Conservation (phyloP, 805 yeast genomes). For the Saccharomyces jurei region DNA sequence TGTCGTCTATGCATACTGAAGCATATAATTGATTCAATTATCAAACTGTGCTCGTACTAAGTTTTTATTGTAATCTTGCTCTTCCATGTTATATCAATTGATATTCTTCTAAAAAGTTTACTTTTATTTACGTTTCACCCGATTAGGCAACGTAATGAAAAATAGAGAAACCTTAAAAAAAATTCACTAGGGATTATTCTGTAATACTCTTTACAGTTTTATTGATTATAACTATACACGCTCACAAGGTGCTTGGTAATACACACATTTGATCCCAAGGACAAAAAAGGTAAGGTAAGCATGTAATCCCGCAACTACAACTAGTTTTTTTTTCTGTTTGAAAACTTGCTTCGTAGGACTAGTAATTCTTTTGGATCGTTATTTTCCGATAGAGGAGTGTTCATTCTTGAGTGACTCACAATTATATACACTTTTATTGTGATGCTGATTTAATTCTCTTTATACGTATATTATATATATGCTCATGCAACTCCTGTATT, state of each 20-base stretch:
- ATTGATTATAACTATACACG: background rate
- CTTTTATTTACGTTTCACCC: background rate
- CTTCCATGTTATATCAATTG: background rate
- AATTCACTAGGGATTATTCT: background rate
- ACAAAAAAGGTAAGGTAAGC: background rate
- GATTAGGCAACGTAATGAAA: background rate
- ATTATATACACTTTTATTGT: background rate
- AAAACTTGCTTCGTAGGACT: background rate
- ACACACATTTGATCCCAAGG: background rate
- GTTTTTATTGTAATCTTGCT: background rate
- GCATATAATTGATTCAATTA: background rate
- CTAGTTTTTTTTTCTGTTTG: background rate
- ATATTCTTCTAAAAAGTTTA: background rate
- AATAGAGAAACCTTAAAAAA: background rate
- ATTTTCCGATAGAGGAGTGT: background rate
- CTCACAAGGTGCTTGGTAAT: background rate
- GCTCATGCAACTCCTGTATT: background rate
- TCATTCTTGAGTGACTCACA: background rate
- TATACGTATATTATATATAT: background rate
- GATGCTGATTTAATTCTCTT: background rate
- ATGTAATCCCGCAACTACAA: background rate
- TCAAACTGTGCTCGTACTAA: background rate
- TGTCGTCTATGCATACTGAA: conserved; percentile 6
- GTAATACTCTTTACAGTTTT: background rate
- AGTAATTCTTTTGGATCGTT: background rate